Evolutionary conservation across 371 early-diverging fungal genomes (phyloP).

Genomic region (Capillidium rhysosporum): DNA sequence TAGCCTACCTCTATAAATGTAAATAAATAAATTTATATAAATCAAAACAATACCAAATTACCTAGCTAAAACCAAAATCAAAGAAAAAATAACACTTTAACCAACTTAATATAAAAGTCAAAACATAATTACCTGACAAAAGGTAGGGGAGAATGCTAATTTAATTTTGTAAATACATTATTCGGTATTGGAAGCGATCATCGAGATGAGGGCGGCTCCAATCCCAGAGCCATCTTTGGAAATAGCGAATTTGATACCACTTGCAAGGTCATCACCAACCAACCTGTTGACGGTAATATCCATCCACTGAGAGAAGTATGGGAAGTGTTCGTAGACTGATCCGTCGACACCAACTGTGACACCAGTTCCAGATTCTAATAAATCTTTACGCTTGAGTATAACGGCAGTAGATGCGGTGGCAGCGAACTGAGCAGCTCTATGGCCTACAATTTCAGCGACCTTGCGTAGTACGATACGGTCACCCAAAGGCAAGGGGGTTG

Average conservation of each 20-base stretch:
- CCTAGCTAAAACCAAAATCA: no score
- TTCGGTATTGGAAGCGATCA: constrained; percentile 1
- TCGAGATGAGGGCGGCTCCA: constrained; percentile 14
- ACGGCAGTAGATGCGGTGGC: constrained; percentile 71
- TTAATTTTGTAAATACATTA: no score
- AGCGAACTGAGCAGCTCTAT: constrained; percentile 77
- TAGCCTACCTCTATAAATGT: no score
- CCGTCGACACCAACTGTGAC: constrained; percentile 84
- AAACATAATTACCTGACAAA: no score
- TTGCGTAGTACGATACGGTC: constrained; percentile 67
- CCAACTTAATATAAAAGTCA: no score
- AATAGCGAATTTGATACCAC: constrained; percentile 14
- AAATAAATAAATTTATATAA: no score
- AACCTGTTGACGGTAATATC: constrained; percentile 41
- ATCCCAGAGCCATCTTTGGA: constrained; percentile 22
- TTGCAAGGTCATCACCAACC: constrained; percentile 28
- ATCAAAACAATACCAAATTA: no score
- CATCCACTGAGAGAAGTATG: constrained; percentile 66
- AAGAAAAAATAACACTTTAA: no score
- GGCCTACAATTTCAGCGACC: constrained; percentile 70
- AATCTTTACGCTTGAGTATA: constrained; percentile 15
- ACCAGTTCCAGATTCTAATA: background rate
- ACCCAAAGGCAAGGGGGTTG: constrained; percentile 11
- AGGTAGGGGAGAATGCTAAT: no score
- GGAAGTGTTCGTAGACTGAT: constrained; percentile 79